Conservation (phyloP, 306 rosid genomes). For the Cicer chorassanicum region DNA sequence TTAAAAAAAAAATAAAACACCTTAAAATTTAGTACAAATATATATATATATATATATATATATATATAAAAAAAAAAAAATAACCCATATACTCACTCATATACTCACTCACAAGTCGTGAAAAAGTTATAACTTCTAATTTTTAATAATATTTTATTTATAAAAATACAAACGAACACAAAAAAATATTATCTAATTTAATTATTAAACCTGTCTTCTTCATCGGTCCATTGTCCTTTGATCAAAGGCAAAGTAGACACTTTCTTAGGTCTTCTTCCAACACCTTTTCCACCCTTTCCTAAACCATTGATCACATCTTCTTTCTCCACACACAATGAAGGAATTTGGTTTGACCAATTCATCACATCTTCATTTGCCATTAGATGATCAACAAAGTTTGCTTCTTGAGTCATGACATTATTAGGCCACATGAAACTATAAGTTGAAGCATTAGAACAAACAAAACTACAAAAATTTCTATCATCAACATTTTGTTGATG, state of each 20-base stretch:
- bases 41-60: too few relatives aligned
- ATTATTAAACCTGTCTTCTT: constrained; percentile 77
- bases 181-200: not conserved
- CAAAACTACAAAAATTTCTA: not conserved
- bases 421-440: constrained; percentile 39
- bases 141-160: too few relatives aligned
- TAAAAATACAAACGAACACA: not conserved
- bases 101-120: not conserved
- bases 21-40: constrained; percentile 9
- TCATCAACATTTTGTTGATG: constrained; percentile 22
- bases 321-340: constrained; percentile 23
- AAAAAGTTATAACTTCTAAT: too few relatives aligned
- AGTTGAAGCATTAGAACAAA: constrained; percentile 36
- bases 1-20: not conserved
- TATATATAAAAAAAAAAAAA: too few relatives aligned
- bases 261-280: constrained; percentile 56
- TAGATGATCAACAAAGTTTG: constrained; percentile 35
- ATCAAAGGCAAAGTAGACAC: constrained; percentile 49
- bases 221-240: constrained; percentile 93
- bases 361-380: constrained; percentile 44
- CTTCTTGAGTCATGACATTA: constrained; percentile 9
- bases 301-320: constrained; percentile 20
- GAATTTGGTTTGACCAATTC: constrained; percentile 49
- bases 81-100: not conserved
- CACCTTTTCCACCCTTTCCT: constrained; percentile 36